Conservation (phyloP, 257 asterid species). For the Prunella vulgaris region DNA sequence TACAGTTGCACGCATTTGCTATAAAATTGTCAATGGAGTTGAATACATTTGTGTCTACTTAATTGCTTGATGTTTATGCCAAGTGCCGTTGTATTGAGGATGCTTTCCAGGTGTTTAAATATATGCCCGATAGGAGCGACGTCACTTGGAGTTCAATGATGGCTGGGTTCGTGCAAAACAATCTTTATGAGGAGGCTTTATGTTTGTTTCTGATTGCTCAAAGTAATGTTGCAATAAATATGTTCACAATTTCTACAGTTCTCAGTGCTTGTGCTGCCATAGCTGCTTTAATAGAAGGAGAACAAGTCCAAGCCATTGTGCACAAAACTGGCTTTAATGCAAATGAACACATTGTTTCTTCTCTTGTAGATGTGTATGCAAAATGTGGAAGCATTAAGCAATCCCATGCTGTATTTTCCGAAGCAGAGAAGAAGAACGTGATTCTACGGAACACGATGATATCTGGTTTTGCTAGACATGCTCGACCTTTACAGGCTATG, state of each 20-base stretch:
- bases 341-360: conserved; percentile 48
- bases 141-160: conserved; percentile 97
- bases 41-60: conserved; percentile 63
- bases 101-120: conserved; percentile 53
- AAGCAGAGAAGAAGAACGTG: conserved; percentile 51
- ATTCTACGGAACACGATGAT: conserved; percentile 83
- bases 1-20: conserved; percentile 70
- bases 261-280: conserved; percentile 75
- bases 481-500: conserved; percentile 69
- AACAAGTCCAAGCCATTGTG: conserved; percentile 57
- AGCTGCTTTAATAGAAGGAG: conserved; percentile 86
- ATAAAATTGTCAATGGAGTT: conserved; percentile 46
- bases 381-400: conserved; percentile 76
- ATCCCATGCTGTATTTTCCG: conserved; percentile 53
- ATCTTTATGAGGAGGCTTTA: conserved; percentile 70
- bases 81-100: conserved; percentile 55
- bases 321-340: conserved; percentile 46
- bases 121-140: conserved; percentile 52
- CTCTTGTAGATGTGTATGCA: conserved; percentile 79
- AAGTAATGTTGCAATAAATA: conserved; percentile 35
- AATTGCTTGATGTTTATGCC: conserved; percentile 79
- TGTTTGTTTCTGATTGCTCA: conserved; percentile 45
- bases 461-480: conserved; percentile 78
- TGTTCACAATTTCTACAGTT: conserved; percentile 56
- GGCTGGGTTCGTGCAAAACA: conserved; percentile 70